phyloP scores from a whole-genome alignment of 2,329 filamentous ascomycete species.

The Pyrenophora graminea region DNA sequence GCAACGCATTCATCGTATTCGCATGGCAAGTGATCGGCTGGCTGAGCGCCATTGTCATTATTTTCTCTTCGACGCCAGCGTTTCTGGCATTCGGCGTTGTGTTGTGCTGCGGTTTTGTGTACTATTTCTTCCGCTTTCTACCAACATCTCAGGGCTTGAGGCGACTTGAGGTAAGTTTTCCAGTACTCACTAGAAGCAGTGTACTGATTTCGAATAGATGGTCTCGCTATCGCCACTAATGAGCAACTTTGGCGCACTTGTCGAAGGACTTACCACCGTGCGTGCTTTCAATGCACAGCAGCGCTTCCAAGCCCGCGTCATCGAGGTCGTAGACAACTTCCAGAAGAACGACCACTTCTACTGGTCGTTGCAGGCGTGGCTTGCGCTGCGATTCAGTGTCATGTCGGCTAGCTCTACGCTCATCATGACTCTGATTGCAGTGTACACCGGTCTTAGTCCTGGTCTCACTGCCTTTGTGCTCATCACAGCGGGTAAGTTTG shows the following conservation, averaged over 20 bases:
- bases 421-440: conserved; percentile 71
- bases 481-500: conserved; percentile 68
- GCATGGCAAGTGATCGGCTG: conserved; percentile 73
- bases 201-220: conserved; percentile 56
- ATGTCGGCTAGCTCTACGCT: conserved; percentile 76
- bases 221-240: conserved; percentile 85
- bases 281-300: conserved; percentile 77
- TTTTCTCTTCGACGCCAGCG: conserved; percentile 75
- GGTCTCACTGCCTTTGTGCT: conserved; percentile 85
- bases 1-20: conserved; percentile 71
- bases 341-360: conserved; percentile 97
- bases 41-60: conserved; percentile 73
- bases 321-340: conserved; percentile 82
- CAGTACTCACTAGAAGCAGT: not conserved
- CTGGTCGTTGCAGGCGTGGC: conserved; percentile 83
- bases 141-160: conserved; percentile 83
- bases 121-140: conserved; percentile 76
- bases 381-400: conserved; percentile 76
- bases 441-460: conserved; percentile 74
- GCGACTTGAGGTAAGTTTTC: conserved; percentile 65
- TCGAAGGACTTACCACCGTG: conserved; percentile 86
- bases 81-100: conserved; percentile 74
- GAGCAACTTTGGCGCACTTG: conserved; percentile 86
- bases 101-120: conserved; percentile 70
- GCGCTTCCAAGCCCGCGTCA: conserved; percentile 79